A percentile compares a stretch with the other conserved stretches of the same genome.
phyloP scores from a whole-genome alignment of 768 basidiomycete genomes.

The Leccinum imitatum region DNA sequence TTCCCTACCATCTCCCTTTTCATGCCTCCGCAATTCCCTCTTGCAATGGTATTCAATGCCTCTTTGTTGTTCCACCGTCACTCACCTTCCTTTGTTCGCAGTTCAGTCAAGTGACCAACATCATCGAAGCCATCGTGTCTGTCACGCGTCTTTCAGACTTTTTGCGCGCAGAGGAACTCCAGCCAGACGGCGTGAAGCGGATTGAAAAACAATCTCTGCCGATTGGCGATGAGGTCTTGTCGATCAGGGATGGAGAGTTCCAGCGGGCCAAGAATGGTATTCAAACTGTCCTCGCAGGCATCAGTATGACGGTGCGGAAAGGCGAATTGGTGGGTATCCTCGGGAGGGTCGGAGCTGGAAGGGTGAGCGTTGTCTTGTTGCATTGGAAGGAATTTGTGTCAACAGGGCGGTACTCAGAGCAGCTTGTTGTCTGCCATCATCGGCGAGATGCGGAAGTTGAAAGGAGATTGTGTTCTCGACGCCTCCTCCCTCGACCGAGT shows the following conservation, averaged over 20 bases:
- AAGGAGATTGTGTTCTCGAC: conserved; percentile 59
- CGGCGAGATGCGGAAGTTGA: conserved; percentile 79
- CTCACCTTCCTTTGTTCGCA: conserved; percentile 25
- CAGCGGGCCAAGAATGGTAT: conserved; percentile 62
- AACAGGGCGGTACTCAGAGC: conserved; percentile 41
- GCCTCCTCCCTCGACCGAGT: too few relatives aligned
- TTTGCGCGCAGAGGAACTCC: conserved; percentile 76
- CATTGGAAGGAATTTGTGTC: neutral
- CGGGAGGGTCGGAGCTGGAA: conserved; percentile 90
- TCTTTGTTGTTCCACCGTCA: neutral
- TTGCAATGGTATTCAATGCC: conserved; percentile 62
- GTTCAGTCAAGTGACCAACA: conserved; percentile 74
- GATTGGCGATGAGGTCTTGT: conserved; percentile 67
- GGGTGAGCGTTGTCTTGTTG: conserved; percentile 43
- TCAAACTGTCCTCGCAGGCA: conserved; percentile 68
- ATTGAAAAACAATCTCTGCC: conserved; percentile 41
- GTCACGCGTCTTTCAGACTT: conserved; percentile 76
- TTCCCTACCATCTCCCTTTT: conserved; percentile 95
- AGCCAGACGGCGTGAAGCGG: conserved; percentile 68
- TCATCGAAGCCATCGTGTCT: conserved; percentile 86
- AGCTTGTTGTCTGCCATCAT: conserved; percentile 78
- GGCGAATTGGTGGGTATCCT: conserved; percentile 85
- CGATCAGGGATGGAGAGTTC: conserved; percentile 78
- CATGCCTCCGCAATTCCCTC: conserved; percentile 82
- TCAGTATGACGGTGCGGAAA: conserved; percentile 72